phyloP scores from a whole-genome alignment of 1,284 basidiomycete species.

The Farysia itapuensis region DNA sequence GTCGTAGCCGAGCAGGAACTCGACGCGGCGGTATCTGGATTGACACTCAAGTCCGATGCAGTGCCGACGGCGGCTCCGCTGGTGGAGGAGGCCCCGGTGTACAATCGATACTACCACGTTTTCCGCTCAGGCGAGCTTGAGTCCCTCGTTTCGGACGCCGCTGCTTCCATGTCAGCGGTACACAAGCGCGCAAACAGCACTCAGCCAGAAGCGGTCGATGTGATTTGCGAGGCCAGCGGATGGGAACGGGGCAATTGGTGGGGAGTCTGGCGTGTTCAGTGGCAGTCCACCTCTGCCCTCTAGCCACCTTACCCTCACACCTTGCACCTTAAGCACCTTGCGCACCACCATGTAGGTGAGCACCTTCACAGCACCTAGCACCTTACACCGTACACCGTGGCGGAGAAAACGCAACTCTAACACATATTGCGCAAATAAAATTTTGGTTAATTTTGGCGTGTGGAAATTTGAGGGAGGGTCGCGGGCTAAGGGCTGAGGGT shows the following conservation, averaged over 20 bases:
- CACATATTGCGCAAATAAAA: too few relatives aligned
- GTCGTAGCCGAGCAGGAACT: slow-evolving; percentile 23
- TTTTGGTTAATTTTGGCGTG: too few relatives aligned
- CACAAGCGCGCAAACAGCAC: background rate
- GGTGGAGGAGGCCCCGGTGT: slow-evolving; percentile 23
- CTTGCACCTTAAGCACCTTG: too few relatives aligned
- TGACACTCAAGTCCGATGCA: background rate
- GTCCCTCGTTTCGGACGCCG: slow-evolving; percentile 44
- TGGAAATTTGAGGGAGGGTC: too few relatives aligned
- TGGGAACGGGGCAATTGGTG: slow-evolving; percentile 60
- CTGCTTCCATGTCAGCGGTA: slow-evolving; percentile 7
- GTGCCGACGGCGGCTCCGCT: background rate
- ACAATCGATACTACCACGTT: slow-evolving; percentile 57
- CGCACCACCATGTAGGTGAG: too few relatives aligned
- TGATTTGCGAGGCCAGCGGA: slow-evolving; percentile 41
- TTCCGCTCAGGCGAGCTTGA: slow-evolving; percentile 55
- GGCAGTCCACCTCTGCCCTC: too few relatives aligned
- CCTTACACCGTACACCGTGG: too few relatives aligned
- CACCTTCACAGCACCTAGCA: too few relatives aligned
- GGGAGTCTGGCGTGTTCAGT: slow-evolving; percentile 56
- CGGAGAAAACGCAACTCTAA: too few relatives aligned
- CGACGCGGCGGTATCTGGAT: slow-evolving; percentile 1
- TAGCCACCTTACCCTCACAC: too few relatives aligned
- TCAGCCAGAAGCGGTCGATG: slow-evolving; percentile 2
- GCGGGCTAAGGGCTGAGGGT: too few relatives aligned